Evolutionary conservation across 192 early-diverging fungal genomes (phyloP).

Genomic region (Globomyces pollinis-pini): DNA sequence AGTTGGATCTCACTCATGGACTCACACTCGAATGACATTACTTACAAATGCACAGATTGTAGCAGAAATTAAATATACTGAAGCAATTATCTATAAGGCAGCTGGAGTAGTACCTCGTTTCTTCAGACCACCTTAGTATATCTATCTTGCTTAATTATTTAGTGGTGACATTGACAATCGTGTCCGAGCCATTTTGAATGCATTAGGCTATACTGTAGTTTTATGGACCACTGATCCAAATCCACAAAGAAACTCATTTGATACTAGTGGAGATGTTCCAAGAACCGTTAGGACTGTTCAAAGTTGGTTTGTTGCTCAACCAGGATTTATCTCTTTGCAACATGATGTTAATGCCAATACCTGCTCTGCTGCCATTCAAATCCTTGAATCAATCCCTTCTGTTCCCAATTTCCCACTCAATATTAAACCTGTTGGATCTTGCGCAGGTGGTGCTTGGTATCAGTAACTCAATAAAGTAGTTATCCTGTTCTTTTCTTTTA

Average conservation of each 20-base stretch:
- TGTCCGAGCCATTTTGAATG: slow-evolving; percentile 50
- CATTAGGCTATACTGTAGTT: slow-evolving; percentile 35
- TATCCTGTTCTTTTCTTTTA: too few relatives aligned
- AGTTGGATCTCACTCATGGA: slow-evolving; percentile 61
- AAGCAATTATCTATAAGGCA: slow-evolving; percentile 35
- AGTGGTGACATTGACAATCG: slow-evolving; percentile 70
- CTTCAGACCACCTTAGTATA: slow-evolving; percentile 61
- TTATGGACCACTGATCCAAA: slow-evolving; percentile 11
- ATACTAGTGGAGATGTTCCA: background rate
- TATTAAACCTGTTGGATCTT: too few relatives aligned
- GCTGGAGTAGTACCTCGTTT: slow-evolving; percentile 46
- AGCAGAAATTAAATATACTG: slow-evolving; percentile 50
- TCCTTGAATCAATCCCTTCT: too few relatives aligned
- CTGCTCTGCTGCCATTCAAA: too few relatives aligned
- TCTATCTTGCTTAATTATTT: too few relatives aligned
- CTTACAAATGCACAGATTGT: slow-evolving; percentile 57
- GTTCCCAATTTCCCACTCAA: too few relatives aligned
- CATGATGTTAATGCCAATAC: too few relatives aligned
- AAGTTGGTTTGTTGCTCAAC: background rate
- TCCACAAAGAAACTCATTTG: too few relatives aligned
- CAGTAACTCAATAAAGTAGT: too few relatives aligned
- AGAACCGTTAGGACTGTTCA: background rate
- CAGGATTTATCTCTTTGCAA: background rate
- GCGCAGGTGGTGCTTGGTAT: too few relatives aligned
- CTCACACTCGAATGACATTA: slow-evolving; percentile 44